Evolutionary conservation across 1,284 basidiomycete genomes (phyloP).

Genomic region (Cutaneotrichosporon sp.): DNA sequence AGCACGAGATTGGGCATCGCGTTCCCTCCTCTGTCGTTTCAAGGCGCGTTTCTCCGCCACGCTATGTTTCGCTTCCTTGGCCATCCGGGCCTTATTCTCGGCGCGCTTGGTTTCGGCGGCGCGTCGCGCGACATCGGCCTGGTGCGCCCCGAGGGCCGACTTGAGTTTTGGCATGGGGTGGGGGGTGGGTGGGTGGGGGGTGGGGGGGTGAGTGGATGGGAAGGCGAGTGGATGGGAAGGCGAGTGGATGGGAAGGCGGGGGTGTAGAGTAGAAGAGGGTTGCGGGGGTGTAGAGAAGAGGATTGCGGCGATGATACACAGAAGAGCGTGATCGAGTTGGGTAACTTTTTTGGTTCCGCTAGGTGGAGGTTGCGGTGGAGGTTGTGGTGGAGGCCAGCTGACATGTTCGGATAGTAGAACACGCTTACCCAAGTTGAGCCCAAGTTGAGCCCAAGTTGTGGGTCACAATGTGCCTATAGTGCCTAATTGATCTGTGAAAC

Average conservation of each 20-base stretch:
- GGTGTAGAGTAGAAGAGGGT: no score
- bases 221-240: not conserved
- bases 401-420: no score
- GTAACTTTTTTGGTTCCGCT: no score
- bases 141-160: conserved; percentile 33
- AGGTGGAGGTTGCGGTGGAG: no score
- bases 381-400: no score
- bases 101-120: conserved; percentile 21
- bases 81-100: conserved; percentile 19
- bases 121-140: conserved; percentile 23
- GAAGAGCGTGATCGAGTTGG: no score
- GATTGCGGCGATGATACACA: no score
- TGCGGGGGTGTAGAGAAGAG: no score
- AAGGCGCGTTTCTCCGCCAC: conserved; percentile 32
- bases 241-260: not conserved
- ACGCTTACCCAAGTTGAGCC: no score
- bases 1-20: conserved; percentile 7
- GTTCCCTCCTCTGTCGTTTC: conserved; percentile 25
- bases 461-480: no score
- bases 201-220: not conserved
- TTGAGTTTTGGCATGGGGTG: conserved; percentile 26
- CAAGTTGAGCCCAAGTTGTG: no score
- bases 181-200: not conserved
- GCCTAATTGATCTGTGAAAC: no score
- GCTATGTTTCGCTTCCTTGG: conserved; percentile 20